These are phyloP conservation scores for Oxytropis ochrocephala DNA, from an alignment of 306 rosid species.

Conservation along the genomic window DNA sequence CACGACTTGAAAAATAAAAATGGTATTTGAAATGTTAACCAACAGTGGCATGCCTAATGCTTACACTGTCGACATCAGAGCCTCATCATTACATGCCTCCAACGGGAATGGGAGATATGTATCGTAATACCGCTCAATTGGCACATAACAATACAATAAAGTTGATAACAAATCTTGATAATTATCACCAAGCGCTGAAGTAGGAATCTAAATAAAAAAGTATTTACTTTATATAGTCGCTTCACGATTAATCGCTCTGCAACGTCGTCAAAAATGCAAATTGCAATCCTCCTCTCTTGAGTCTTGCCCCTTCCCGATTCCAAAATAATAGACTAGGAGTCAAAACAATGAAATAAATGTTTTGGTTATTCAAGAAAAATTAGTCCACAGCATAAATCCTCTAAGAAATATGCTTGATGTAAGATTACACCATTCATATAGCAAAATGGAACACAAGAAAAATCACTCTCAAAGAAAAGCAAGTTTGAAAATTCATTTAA, in stretches of 20 bases:
- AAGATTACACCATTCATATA: conserved; percentile 9
- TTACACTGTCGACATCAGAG: conserved; percentile 93
- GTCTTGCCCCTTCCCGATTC: conserved; percentile 91
- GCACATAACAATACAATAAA: conserved; percentile 14
- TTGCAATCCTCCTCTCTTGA: conserved; percentile 95
- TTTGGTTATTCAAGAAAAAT: background rate
- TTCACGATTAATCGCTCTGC: conserved; percentile 98
- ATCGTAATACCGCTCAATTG: conserved; percentile 69
- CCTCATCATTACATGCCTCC: conserved; percentile 97
- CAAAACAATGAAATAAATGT: background rate
- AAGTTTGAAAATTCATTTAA: background rate
- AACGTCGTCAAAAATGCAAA: conserved; percentile 97
- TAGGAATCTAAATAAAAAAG: background rate
- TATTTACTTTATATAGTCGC: conserved; percentile 78
- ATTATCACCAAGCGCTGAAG: background rate
- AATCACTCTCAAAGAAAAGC: background rate
- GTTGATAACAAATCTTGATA: background rate
- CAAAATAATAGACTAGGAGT: background rate
- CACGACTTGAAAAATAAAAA: conserved; percentile 15
- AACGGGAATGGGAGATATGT: conserved; percentile 86
- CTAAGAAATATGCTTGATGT: background rate
- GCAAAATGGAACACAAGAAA: conserved; percentile 1
- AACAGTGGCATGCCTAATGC: conserved; percentile 19
- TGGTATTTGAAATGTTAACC: background rate
- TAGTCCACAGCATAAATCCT: background rate